A percentile compares a stretch with the other conserved stretches of the same genome.
These are phyloP conservation scores for Alternaria triticina DNA, from an alignment of 2,329 filamentous ascomycete species.

Conservation along the genomic window DNA sequence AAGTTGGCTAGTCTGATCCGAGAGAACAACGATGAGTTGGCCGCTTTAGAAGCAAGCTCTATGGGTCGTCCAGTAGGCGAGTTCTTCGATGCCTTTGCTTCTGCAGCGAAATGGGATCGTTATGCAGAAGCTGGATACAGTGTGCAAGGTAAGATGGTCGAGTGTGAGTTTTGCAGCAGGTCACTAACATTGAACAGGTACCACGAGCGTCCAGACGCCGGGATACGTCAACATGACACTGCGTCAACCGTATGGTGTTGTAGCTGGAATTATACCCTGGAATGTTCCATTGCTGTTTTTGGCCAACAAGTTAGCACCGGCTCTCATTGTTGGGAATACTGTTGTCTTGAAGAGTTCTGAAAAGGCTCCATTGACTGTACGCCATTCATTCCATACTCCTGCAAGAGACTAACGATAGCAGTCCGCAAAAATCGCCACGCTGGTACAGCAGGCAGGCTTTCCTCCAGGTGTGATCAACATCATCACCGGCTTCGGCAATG, in stretches of 20 bases:
- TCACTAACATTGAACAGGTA: conserved; percentile 56
- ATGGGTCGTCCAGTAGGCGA: conserved; percentile 85
- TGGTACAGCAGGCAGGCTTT: conserved; percentile 79
- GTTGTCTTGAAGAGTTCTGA: conserved; percentile 45
- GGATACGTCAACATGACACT: conserved; percentile 69
- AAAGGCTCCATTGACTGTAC: conserved; percentile 71
- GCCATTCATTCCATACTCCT: conserved; percentile 55
- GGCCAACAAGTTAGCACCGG: conserved; percentile 35
- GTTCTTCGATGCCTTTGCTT: conserved; percentile 77
- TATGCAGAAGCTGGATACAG: conserved; percentile 75
- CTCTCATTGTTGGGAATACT: conserved; percentile 44
- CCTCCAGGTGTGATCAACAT: conserved; percentile 82
- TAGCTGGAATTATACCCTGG: conserved; percentile 78
- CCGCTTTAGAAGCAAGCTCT: conserved; percentile 81
- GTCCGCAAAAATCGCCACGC: conserved; percentile 80
- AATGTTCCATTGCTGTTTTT: conserved; percentile 40
- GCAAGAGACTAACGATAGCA: conserved; percentile 63
- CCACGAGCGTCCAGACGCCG: conserved; percentile 65
- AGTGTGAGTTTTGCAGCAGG: not conserved
- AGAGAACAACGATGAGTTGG: conserved; percentile 81
- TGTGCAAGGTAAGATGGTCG: conserved; percentile 60
- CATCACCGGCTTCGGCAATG: conserved; percentile 77
- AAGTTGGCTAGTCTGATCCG: conserved; percentile 78
- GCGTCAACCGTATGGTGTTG: conserved; percentile 78
- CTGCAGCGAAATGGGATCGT: conserved; percentile 81